phyloP scores from a whole-genome alignment of 208 protist genomes.

The Vickermania ingenoplastis region DNA sequence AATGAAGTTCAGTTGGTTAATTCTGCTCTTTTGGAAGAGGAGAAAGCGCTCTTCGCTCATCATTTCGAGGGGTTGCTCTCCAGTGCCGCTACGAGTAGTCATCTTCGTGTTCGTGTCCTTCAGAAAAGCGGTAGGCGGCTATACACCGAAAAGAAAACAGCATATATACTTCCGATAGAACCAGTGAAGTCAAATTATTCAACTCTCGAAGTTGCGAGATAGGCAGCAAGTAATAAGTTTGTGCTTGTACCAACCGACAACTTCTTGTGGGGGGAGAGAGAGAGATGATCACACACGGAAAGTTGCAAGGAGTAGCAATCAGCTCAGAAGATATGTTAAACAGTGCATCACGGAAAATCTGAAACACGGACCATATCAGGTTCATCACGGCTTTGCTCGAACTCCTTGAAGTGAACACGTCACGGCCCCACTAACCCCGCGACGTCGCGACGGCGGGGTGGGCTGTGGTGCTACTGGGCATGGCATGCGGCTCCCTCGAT shows the following conservation, averaged over 20 bases:
- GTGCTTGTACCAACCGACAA: slow-evolving; percentile 29
- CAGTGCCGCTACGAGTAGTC: too few relatives aligned
- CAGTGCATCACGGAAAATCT: slow-evolving; percentile 49
- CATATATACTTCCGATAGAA: background rate
- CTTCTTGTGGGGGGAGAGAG: slow-evolving; percentile 8
- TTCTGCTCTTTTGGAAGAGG: too few relatives aligned
- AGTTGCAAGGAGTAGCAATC: background rate
- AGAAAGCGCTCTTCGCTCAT: too few relatives aligned
- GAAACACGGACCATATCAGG: slow-evolving; percentile 80
- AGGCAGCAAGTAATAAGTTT: slow-evolving; percentile 14
- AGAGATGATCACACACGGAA: background rate
- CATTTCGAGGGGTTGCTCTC: too few relatives aligned
- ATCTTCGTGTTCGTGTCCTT: too few relatives aligned
- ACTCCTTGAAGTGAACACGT: background rate
- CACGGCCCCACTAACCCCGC: too few relatives aligned
- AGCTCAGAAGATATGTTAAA: slow-evolving; percentile 55
- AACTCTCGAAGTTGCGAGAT: slow-evolving; percentile 36
- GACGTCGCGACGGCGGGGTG: too few relatives aligned
- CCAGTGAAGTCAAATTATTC: background rate
- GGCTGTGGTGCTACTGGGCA: too few relatives aligned
- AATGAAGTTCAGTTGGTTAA: too few relatives aligned
- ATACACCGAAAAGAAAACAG: too few relatives aligned
- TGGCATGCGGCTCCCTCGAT: slow-evolving; percentile 16
- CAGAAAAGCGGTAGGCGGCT: too few relatives aligned
- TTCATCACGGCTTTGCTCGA: slow-evolving; percentile 27